A percentile compares a stretch with the other conserved stretches of the same genome.
These are phyloP conservation scores for Clathrus columnatus DNA, from an alignment of 768 basidiomycete species.

Conservation along the genomic window DNA sequence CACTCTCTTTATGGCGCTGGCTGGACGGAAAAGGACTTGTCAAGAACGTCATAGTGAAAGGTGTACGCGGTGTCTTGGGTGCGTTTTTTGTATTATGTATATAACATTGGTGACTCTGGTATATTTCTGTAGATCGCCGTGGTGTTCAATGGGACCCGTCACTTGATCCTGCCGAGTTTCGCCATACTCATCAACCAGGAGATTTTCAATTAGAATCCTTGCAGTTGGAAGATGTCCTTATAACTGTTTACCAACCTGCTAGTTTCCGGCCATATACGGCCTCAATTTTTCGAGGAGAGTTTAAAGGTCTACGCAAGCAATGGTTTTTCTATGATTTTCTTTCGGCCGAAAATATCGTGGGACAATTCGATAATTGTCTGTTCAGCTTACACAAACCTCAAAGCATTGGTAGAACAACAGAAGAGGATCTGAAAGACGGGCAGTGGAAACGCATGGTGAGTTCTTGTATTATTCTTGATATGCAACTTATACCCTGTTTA, in stretches of 20 bases:
- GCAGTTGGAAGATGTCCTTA: slow-evolving; percentile 83
- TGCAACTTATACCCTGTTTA: slow-evolving; percentile 12
- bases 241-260: slow-evolving; percentile 91
- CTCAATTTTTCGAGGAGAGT: slow-evolving; percentile 89
- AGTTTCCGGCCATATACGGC: slow-evolving; percentile 87
- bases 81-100: slow-evolving; percentile 19
- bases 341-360: slow-evolving; percentile 90
- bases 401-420: slow-evolving; percentile 85
- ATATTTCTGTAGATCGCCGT: slow-evolving; percentile 57
- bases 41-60: slow-evolving; percentile 84
- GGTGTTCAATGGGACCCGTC: slow-evolving; percentile 82
- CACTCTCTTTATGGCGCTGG: slow-evolving; percentile 85
- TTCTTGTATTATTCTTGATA: slow-evolving; percentile 4
- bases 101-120: background rate
- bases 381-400: slow-evolving; percentile 96
- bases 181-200: slow-evolving; percentile 63
- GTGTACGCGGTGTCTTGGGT: slow-evolving; percentile 92
- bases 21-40: slow-evolving; percentile 91
- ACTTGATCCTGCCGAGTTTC: slow-evolving; percentile 70
- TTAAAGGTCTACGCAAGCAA: slow-evolving; percentile 75
- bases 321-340: slow-evolving; percentile 96
- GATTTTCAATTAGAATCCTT: slow-evolving; percentile 90
- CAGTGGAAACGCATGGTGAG: slow-evolving; percentile 85
- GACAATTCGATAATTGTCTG: slow-evolving; percentile 95
- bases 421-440: slow-evolving; percentile 74